Conservation (phyloP, 2,329 filamentous ascomycete species). For the Sporothrix dimorphospora region DNA sequence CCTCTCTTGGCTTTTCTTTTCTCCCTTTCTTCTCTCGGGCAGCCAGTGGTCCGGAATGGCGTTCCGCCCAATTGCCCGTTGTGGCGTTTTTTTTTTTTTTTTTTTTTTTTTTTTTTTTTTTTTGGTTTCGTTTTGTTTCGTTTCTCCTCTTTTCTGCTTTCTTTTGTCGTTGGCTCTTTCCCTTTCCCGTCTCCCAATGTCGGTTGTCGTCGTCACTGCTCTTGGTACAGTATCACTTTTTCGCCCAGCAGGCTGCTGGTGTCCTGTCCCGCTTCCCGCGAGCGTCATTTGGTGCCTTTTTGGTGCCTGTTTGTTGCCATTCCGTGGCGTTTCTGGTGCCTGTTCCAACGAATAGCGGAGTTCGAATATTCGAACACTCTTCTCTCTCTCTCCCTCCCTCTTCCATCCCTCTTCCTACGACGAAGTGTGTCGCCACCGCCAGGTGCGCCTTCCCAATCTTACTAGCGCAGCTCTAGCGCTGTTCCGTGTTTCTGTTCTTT, state of each 20-base stretch:
- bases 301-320: neutral
- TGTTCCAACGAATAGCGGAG: neutral
- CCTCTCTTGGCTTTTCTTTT: neutral
- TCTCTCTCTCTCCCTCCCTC: neutral
- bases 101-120: neutral
- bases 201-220: neutral
- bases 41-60: neutral
- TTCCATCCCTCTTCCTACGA: neutral
- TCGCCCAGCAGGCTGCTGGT: neutral
- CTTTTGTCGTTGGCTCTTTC: neutral
- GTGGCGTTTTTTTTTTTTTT: neutral
- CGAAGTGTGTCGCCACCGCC: slow-evolving; percentile 13
- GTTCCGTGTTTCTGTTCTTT: neutral
- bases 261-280: neutral
- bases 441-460: slow-evolving; percentile 7
- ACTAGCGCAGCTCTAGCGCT: slow-evolving; percentile 21
- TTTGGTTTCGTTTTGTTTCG: neutral
- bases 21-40: neutral
- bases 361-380: neutral
- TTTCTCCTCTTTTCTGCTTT: neutral
- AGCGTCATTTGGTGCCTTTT: neutral
- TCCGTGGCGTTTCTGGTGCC: neutral
- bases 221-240: neutral
- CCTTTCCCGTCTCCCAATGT: neutral
- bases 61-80: neutral